These are phyloP conservation scores for Suillus subalutaceus DNA, from an alignment of 768 basidiomycete species.

Conservation along the genomic window DNA sequence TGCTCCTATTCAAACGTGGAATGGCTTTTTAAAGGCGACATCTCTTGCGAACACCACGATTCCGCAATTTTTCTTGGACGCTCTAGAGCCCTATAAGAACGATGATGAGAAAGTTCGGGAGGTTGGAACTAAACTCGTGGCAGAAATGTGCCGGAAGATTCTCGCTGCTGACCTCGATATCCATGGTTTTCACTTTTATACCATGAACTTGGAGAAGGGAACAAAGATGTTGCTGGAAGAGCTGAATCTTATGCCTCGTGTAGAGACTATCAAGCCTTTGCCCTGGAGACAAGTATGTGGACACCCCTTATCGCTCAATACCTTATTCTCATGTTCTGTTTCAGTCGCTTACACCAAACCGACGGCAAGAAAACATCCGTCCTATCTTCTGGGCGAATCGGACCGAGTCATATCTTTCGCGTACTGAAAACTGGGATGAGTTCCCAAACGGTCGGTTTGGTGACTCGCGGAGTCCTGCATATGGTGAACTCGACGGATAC, in stretches of 20 bases:
- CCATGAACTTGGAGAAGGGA: conserved; percentile 95
- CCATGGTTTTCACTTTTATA: conserved; percentile 92
- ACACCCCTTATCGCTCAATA: conserved; percentile 12
- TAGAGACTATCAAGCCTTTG: conserved; percentile 91
- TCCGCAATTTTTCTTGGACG: conserved; percentile 74
- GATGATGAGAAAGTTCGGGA: conserved; percentile 92
- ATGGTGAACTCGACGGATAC: conserved; percentile 97
- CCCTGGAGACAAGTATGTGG: conserved; percentile 90
- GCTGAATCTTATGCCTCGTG: conserved; percentile 81
- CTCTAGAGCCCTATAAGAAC: conserved; percentile 84
- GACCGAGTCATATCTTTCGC: conserved; percentile 90
- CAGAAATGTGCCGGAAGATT: conserved; percentile 90
- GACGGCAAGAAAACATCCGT: conserved; percentile 89
- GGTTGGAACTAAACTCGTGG: conserved; percentile 92
- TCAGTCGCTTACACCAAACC: conserved; percentile 88
- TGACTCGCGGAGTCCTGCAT: conserved; percentile 95
- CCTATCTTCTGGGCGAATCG: conserved; percentile 99
- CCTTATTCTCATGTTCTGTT: conserved; percentile 11
- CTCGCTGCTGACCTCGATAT: conserved; percentile 80
- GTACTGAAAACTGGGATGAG: conserved; percentile 99
- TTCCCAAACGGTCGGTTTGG: conserved; percentile 99
- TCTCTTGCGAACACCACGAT: conserved; percentile 78
- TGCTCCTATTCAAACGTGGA: conserved; percentile 95
- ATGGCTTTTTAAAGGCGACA: conserved; percentile 87
- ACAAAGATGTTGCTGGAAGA: conserved; percentile 95